Evolutionary conservation across 306 rosid genomes (phyloP), one percentile per base, ranked within the genome.

Genomic region (Astragalus glycyphyllos): DNA sequence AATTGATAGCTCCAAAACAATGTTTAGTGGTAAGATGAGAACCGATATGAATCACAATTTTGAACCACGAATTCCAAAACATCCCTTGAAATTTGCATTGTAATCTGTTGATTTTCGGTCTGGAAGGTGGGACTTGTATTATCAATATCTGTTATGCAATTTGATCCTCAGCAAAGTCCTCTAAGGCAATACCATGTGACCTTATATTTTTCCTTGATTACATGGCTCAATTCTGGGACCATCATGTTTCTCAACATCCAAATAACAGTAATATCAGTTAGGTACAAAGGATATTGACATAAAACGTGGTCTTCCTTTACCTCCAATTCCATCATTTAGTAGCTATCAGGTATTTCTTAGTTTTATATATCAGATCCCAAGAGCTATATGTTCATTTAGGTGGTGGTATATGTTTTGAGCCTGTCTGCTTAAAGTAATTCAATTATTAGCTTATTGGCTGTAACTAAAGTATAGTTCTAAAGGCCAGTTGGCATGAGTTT

Each of bases 131-230:
- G 79, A 65, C 86, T 84, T 2, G 15, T 80, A 55, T 69, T 80
- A 26, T 77, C 37, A 55, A 65, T 80, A 26, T 77, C 44, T 54
- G 45, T 38, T 23, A 50, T 38, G 56, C 50, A 5, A 42, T 42
- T 12, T 50, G 40, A 0, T 10, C 11, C 9, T 57, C 11, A 8
- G 8, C 4, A 80, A 58, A 50, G 40, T 48, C 67, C 81, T 80
- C 71, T 29, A 38, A 65, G 73, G 79, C 83, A 79, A 60, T 60
- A 59, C 63, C 83, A 70, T 65, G 85, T 85, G 86, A 65, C 34
- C 64, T 44, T 29, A n/a, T n/a, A 16, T 11, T 9, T 49, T 48
- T 6, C 60, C 37, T 64, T 42, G 32, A 26, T 34, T 50, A 26
- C 31, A 26, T 20, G 23, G 23, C 23, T 20, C 23, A 20, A 20